Percentiles rank a stretch among this genome's conserved stretches.
These are phyloP conservation scores for Penicillium simplicissimum DNA, from an alignment of 495 filamentous ascomycete species.

Conservation along the genomic window DNA sequence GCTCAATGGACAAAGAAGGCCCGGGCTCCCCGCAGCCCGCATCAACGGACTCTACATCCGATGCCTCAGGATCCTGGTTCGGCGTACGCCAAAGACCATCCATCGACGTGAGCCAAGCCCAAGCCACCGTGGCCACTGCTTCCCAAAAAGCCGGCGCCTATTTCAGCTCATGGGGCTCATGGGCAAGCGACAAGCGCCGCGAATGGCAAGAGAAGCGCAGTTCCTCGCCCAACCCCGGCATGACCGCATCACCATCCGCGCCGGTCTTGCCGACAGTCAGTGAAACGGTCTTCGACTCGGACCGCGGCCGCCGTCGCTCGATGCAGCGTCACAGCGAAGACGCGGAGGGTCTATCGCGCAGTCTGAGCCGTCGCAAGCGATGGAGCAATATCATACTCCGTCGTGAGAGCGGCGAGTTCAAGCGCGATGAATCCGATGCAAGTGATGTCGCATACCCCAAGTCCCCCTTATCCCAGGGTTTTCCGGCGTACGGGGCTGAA, in stretches of 20 bases:
- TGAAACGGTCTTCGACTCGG: conserved; percentile 32
- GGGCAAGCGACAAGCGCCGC: conserved; percentile 88
- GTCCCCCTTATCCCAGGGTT: conserved; percentile 41
- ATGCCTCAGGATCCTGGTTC: conserved; percentile 32
- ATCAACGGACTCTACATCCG: conserved; percentile 22
- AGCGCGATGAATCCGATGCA: conserved; percentile 25
- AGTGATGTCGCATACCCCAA: conserved; percentile 32
- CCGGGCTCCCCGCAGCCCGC: conserved; percentile 26
- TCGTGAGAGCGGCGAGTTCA: conserved; percentile 42
- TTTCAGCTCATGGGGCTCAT: conserved; percentile 89
- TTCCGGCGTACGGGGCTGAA: conserved; percentile 22
- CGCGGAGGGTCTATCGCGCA: conserved; percentile 34
- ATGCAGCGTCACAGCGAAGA: conserved; percentile 37
- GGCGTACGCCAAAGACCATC: conserved; percentile 40
- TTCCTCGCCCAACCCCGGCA: conserved; percentile 23
- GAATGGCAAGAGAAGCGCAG: conserved; percentile 51
- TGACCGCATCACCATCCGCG: conserved; percentile 30
- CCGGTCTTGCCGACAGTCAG: conserved; percentile 30
- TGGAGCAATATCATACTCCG: conserved; percentile 48
- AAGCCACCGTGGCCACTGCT: conserved; percentile 66
- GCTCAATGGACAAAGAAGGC: conserved; percentile 34
- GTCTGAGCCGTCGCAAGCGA: conserved; percentile 45
- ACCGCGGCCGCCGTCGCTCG: conserved; percentile 37
- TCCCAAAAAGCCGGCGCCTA: conserved; percentile 80
- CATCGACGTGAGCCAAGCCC: conserved; percentile 62